These are phyloP conservation scores for Pachyrhizus erosus DNA, from an alignment of 306 rosid species.

Conservation along the genomic window DNA sequence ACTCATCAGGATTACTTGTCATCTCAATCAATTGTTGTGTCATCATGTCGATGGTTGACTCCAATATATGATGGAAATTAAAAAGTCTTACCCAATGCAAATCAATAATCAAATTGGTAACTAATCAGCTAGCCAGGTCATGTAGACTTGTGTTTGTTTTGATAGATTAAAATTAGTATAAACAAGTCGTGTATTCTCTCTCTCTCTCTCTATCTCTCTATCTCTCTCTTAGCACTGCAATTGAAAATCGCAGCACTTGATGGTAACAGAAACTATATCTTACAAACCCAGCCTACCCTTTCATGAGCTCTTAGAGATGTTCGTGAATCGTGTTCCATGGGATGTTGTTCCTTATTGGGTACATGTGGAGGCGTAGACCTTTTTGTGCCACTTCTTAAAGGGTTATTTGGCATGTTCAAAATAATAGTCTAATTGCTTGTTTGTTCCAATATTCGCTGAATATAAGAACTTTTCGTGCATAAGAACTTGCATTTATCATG, in stretches of 20 bases:
- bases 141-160: no score
- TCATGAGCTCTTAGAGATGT: slow-evolving; percentile 49
- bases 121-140: no score
- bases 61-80: not conserved
- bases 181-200: no score
- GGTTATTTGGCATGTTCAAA: not conserved
- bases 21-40: not conserved
- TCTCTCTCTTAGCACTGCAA: not conserved
- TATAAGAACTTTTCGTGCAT: slow-evolving; percentile 1
- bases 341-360: not conserved
- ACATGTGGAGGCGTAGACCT: not conserved
- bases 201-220: not conserved
- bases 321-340: no score
- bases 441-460: not conserved
- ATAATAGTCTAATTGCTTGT: not conserved
- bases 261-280: slow-evolving; percentile 4
- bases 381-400: not conserved
- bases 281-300: slow-evolving; percentile 42
- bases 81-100: not conserved
- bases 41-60: not conserved
- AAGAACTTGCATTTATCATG: not conserved
- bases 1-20: not conserved
- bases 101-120: not conserved
- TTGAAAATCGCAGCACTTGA: slow-evolving; percentile 8
- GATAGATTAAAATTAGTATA: not conserved